Evolutionary conservation across 1,139 yeast species (phyloP), one percentile per base, ranked within the genome.

Genomic region (Geotrichum europaeum): DNA sequence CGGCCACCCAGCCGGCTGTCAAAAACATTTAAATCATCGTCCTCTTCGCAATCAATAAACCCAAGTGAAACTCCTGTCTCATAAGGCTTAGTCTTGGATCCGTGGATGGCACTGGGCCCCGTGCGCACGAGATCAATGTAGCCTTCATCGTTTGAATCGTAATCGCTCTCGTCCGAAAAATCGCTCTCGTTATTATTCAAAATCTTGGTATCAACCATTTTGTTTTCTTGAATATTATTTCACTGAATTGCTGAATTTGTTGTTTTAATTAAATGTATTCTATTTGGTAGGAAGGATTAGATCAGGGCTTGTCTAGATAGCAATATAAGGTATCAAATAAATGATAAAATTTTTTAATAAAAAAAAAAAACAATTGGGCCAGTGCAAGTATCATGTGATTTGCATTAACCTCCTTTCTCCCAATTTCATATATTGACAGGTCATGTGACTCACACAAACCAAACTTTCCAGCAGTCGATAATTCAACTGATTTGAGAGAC

Each of bases 1-100:
- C 47, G 52, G 15, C 63, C 63, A 4, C 63, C 63, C 6, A 61
- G 43, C 36, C 59, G 30, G 49, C 58, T 58, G 49, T 61, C 63
- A 28, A 55, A 54, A 1, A 58, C 56, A 6, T 52, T 30, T 9
- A 47, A 12, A 2, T 24, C 32, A 12, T 36, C 56, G 3, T 53
- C 61, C 30, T 58, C 59, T 15, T 53, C 51, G 22, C 57, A 61
- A 40, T 61, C 63, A 24, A 57, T 32, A 40, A 43, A 58, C 3
- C 63, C 63, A 5, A 61, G 54, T 10, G 52, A 34, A 9, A 61
- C 61, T 1, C 53, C n/a, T 7, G 60, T 60, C 22, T 55, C 53
- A 36, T 60, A 60, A 1, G 63, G 58, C 40, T 58, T 49, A n/a
- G 60, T 60, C 34, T 49, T 49, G 32, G 54, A 43, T 20, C 54